Evolutionary conservation across 441 rosid genomes (phyloP).

Genomic region (Melastoma candidum): DNA sequence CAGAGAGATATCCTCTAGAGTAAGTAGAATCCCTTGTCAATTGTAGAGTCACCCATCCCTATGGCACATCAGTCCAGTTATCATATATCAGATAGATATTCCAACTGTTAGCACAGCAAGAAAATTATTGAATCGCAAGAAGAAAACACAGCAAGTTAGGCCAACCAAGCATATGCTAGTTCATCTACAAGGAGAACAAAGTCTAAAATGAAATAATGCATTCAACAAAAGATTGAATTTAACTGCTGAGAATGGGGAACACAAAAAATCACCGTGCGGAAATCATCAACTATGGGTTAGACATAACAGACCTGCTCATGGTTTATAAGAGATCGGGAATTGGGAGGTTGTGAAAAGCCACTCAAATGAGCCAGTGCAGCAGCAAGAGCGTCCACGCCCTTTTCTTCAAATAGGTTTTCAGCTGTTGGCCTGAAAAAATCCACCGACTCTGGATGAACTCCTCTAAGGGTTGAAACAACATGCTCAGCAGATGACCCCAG

Average conservation of each 20-base stretch:
- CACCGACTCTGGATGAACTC: conserved; percentile 82
- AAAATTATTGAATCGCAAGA: too few species aligned
- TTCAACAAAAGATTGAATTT: too few species aligned
- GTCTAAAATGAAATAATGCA: too few species aligned
- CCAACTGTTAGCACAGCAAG: too few species aligned
- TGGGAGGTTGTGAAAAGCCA: conserved; percentile 87
- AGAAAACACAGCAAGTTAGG: too few species aligned
- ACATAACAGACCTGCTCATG: conserved; percentile 63
- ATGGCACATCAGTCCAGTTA: conserved; percentile 18
- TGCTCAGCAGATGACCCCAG: conserved; percentile 86
- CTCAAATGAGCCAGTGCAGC: conserved; percentile 92
- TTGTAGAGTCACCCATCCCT: conserved; percentile 91
- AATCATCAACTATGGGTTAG: too few species aligned
- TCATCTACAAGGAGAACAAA: too few species aligned
- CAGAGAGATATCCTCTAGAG: conserved; percentile 68
- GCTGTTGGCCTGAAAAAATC: conserved; percentile 79
- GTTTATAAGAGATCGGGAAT: conserved; percentile 83
- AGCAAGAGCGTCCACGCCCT: conserved; percentile 85
- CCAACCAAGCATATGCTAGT: too few species aligned
- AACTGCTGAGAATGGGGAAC: too few species aligned
- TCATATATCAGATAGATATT: too few species aligned
- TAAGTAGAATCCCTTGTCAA: conserved; percentile 58
- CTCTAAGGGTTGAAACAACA: conserved; percentile 67
- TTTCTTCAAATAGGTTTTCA: conserved; percentile 55
- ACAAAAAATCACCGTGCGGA: too few species aligned